Evolutionary conservation across 2,329 filamentous ascomycete species (phyloP).

Genomic region (Blastomyces silverae): DNA sequence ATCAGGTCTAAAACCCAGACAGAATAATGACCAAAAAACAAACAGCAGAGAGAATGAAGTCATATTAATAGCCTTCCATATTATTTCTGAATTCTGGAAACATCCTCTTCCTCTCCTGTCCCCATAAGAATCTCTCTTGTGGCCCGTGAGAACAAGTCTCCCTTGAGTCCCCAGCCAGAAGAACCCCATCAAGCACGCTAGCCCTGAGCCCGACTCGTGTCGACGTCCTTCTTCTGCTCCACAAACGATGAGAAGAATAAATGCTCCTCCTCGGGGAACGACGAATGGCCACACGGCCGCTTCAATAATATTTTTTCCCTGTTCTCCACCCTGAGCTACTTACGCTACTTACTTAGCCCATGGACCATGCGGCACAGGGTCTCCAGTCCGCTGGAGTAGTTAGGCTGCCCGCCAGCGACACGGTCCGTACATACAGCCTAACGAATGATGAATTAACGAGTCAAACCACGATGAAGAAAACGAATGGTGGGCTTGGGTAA

Average conservation of each 20-base stretch:
- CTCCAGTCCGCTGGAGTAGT: background rate
- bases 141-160: background rate
- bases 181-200: background rate
- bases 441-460: too few species aligned
- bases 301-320: background rate
- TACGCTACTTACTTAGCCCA: background rate
- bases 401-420: too few species aligned
- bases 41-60: too few species aligned
- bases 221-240: background rate
- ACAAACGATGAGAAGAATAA: background rate
- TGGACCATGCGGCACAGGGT: conserved; percentile 10
- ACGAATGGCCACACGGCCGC: too few species aligned
- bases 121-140: too few species aligned
- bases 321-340: background rate
- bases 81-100: too few species aligned
- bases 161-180: background rate
- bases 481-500: too few species aligned
- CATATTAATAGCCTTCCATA: too few species aligned
- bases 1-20: too few species aligned
- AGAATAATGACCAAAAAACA: too few species aligned
- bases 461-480: too few species aligned
- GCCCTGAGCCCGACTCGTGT: background rate
- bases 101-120: too few species aligned
- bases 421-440: background rate
- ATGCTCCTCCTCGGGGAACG: background rate